Base-by-base conservation (phyloP, 2,329 filamentous ascomycete genomes). In the Sporothrix inflata region DNA sequence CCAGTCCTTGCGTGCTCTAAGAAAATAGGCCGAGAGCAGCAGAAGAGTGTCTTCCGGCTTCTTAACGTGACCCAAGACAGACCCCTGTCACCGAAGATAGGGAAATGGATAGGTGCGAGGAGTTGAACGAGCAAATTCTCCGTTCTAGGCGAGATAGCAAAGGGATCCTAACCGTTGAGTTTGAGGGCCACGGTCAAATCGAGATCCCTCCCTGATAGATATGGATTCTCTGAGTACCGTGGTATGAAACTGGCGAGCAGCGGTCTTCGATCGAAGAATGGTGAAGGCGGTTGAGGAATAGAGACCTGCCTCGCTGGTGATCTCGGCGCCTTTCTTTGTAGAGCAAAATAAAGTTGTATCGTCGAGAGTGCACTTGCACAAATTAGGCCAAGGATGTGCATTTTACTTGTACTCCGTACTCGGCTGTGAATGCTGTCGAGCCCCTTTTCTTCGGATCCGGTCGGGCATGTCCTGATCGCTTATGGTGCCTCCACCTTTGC, bases 381-480 rank as follows among this genome's bases (percentile, higher is more conserved):
- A 61, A 61, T 40, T 40, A 5, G 21, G 55, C 7, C 55, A 8
- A 61, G 2, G 30, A 12, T 12, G 30, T 27, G 53, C 14, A 30
- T 24, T 24, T 60, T 3, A 38, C n/a, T 53, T 53, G 49, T 11
- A 27, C 11, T 19, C 4, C 16, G 30, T 60, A 38, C 55, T 11
- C 24, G 24, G 14, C 55, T 14, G 12, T 2, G 9, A 21, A 40
- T n/a, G 16, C 19, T 40, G 19, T n/a, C 30, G 8, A 21, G 30
- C 57, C 34, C 57, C 57, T 61, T 61, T 61, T 61, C 30, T 40
- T 61, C 57, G 57, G 57, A 61, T 61, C 57, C 57, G 57, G 57
- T 61, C 57, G 19, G 57, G 7, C 8, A 14, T 24, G 49, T 8
- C 4, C 21, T 16, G 30, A 30, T 27, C 11, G 12, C 24, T 19